phyloP scores from a whole-genome alignment of 331 rosid species.

The Quercus lobata region DNA sequence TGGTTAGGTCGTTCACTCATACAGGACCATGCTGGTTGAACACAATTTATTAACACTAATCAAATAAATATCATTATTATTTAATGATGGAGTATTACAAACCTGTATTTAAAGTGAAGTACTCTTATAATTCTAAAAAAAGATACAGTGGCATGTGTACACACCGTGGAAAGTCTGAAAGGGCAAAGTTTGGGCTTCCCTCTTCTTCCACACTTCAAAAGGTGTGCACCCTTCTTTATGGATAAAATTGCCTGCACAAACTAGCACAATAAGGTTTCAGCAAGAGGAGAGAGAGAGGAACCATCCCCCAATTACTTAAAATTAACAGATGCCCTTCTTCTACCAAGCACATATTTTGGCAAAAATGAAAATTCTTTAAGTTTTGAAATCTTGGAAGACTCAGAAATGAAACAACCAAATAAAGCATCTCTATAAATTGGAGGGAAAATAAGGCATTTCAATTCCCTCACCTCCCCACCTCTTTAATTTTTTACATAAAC shows the following conservation, averaged over 20 bases:
- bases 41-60: neutral
- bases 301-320: neutral
- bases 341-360: constrained; percentile 4
- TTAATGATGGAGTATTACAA: neutral
- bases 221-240: constrained; percentile 80
- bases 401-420: no score
- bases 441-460: neutral
- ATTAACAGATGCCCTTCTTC: constrained; percentile 11
- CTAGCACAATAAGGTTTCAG: constrained; percentile 19
- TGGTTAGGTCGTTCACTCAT: neutral
- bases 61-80: neutral
- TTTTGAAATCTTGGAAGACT: neutral
- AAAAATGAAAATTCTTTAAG: neutral
- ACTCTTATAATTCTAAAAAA: neutral
- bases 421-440: neutral
- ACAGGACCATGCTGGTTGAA: neutral
- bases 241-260: constrained; percentile 73
- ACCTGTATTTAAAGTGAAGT: neutral
- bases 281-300: neutral
- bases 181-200: constrained; percentile 86
- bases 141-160: constrained; percentile 1
- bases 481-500: neutral
- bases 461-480: neutral
- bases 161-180: constrained; percentile 77
- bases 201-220: constrained; percentile 66